phyloP scores from a whole-genome alignment of 1,284 basidiomycete genomes.

The Exobasidium rhododendri region DNA sequence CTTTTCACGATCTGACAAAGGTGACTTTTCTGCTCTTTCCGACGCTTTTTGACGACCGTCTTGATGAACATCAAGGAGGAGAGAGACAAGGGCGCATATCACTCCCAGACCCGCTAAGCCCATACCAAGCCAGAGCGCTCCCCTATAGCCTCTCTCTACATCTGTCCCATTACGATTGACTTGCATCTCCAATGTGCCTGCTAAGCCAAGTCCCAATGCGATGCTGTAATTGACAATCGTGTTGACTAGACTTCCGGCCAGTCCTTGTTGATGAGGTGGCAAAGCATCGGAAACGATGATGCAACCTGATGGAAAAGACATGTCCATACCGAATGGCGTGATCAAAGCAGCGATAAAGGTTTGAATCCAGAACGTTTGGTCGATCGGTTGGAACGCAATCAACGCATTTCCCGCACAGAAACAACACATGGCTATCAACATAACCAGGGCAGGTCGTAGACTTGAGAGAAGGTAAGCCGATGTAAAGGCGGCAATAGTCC shows the following conservation, averaged over 20 bases:
- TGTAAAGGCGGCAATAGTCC: background rate
- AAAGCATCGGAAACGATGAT: conserved; percentile 33
- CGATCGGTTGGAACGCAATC: conserved; percentile 23
- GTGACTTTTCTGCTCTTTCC: no score
- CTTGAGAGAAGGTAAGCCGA: conserved; percentile 1
- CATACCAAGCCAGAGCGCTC: conserved; percentile 16
- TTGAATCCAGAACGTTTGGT: conserved; percentile 25
- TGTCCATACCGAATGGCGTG: conserved; percentile 40
- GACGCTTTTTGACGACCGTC: no score
- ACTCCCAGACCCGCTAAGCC: conserved; percentile 17
- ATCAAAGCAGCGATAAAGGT: conserved; percentile 23
- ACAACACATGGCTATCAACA: conserved; percentile 29
- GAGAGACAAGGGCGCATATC: background rate
- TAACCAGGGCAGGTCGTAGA: conserved; percentile 24
- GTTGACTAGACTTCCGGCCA: conserved; percentile 38
- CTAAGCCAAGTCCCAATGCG: conserved; percentile 40
- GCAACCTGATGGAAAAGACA: conserved; percentile 31
- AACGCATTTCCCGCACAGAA: conserved; percentile 35
- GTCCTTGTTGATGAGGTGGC: conserved; percentile 32
- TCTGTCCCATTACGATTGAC: conserved; percentile 8
- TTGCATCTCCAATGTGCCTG: conserved; percentile 36
- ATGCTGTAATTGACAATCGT: conserved; percentile 42
- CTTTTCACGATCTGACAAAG: no score
- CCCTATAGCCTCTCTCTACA: conserved; percentile 9
- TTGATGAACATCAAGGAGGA: conserved; percentile 3